Evolutionary conservation across 2,329 filamentous ascomycete genomes (phyloP), one percentile per base, ranked within the genome.

Genomic region (Penicillium griseofulvum): DNA sequence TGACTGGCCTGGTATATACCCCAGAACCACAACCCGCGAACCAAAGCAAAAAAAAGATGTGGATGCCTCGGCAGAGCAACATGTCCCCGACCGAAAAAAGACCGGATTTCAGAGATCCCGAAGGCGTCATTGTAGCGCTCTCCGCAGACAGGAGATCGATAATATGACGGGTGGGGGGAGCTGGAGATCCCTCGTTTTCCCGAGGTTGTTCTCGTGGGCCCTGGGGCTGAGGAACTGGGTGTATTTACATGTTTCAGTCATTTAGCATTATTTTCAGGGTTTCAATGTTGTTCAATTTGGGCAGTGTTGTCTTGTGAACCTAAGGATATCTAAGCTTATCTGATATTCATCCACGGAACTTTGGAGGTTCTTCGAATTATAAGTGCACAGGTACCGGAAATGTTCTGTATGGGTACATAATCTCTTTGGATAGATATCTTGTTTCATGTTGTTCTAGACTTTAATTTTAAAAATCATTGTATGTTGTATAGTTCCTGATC

Each of bases 201-300:
- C 68, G 68, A 70, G 54, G 60, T 39, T 56, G 57, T 68, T 68
- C 59, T 67, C 65, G 65, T 68, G 58, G 41, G n/a, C 38, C n/a
- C 38, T 19, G 33, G 26, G 28, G 51, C 43, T 46, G 33, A 36
- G 29, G 29, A 24, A 46, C 28, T 42, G 42, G 16, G 5, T 31
- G 4, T 31, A 29, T 43, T 8, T 12, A 44, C 14, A n/a, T 39
- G n/a, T 36, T 52, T 34, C 28, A 22, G 8, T 48, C 14, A 7
- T 22, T 42, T 17, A 24, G 12, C 22, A 16, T 26, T 42, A 1
- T 1, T 10, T n/a, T 14, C 8, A 22, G 22, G 22, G 14, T 43
- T 22, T 17, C 2, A 14, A 16, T 39, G 16, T 22, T 12, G 16
- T 36, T 4, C 2, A 4, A 16, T 11, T 41, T 16, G 14, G 19